Evolutionary conservation across 805 yeast genomes (phyloP).

Genomic region (Cyberlindnera maritima): DNA sequence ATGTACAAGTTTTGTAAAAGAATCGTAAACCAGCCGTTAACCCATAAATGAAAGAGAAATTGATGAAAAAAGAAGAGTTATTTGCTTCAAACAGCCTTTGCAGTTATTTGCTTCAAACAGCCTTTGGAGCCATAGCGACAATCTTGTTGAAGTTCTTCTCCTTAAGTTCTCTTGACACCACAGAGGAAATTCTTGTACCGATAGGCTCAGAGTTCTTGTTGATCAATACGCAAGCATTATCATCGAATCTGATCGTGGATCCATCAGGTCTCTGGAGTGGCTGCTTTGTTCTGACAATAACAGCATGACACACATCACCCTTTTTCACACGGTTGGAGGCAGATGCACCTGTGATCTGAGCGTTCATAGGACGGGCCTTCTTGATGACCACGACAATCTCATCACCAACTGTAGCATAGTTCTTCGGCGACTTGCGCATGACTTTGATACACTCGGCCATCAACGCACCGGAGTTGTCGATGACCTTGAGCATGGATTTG

Average conservation of each 20-base stretch:
- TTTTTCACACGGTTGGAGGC: conserved; percentile 82
- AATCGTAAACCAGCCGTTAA: conserved; percentile 8
- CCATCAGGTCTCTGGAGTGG: conserved; percentile 79
- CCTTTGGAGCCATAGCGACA: conserved; percentile 88
- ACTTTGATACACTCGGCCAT: conserved; percentile 95
- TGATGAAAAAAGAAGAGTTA: not conserved
- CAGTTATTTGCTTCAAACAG: conserved; percentile 51
- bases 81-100: conserved; percentile 56
- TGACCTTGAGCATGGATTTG: conserved; percentile 83
- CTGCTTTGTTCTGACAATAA: conserved; percentile 89
- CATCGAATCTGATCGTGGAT: conserved; percentile 81
- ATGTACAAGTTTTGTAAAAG: conserved; percentile 9
- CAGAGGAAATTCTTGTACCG: conserved; percentile 88
- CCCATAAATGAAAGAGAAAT: not conserved
- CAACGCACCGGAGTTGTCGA: conserved; percentile 95
- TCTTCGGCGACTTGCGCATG: conserved; percentile 80
- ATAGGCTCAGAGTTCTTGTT: conserved; percentile 92
- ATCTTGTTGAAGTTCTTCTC: conserved; percentile 82
- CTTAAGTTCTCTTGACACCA: conserved; percentile 87
- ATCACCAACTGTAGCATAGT: conserved; percentile 85
- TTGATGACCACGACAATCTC: conserved; percentile 92
- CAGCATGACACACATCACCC: conserved; percentile 95
- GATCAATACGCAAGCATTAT: conserved; percentile 93
- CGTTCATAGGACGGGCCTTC: conserved; percentile 76
- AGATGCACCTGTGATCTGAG: conserved; percentile 69